Evolutionary conservation across 2,329 filamentous ascomycete species (phyloP), one percentile per base, ranked within the genome.

Genomic region (Plectosphaerella sp.): DNA sequence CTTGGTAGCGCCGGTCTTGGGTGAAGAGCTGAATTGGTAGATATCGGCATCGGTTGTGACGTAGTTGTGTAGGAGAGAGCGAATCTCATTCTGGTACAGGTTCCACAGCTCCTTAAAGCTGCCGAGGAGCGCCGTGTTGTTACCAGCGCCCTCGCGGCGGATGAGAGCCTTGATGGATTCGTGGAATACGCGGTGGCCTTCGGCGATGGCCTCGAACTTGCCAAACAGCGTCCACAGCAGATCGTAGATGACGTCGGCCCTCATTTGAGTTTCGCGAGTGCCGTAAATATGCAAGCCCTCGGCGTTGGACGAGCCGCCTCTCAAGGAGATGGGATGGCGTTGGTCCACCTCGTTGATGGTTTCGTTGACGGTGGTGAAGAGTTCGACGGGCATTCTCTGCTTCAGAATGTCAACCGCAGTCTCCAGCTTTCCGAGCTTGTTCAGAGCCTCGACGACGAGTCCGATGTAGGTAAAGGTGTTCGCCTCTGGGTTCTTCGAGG

Each of bases 31-130:
- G 75, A 82, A 78, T 50, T 85, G 82, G 60, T 85, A 87, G 14
- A 87, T 73, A 56, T 95, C 88, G 24, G 89, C 91, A 65, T 96
- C 91, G 2, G 91, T 95, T 1, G 94, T 95, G 49, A 99, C 84
- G 66, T 99, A 97, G 67, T 97, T 96, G 69, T 97, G 94, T 52
- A 99, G 75, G 14, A 99, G 75, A 5, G 92, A 95, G 42, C 92
- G 84, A 59, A 99, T 97, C 77, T 99, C 94, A 69, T 95, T 97
- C 65, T 99, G 94, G 63, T 97, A 93, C 8, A 99, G 76, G 65
- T 97, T 96, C 95, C 95, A 99, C 41, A 99, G 74, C 71, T 97
- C 94, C 64, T 93, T 94, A 71, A 99, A 99, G 52, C 91, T 91
- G 51, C 91, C 86, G 6, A 91, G 86, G 48, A 97, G 78, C 1